Conservation (phyloP, 768 basidiomycete species). For the Vishniacozyma victoriae region DNA sequence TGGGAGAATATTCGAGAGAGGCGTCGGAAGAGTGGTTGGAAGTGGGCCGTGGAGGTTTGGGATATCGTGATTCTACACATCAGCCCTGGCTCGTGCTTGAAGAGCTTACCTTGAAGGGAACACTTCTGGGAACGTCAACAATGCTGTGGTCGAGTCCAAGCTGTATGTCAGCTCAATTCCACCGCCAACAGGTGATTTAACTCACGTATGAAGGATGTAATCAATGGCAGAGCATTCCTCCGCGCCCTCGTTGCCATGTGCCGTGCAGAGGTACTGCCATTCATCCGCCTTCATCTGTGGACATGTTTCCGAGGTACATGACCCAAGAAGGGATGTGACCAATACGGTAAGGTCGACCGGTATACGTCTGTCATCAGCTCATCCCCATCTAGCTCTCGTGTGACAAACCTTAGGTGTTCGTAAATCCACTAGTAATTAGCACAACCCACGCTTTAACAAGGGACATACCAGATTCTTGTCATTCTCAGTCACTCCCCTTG, state of each 20-base stretch:
- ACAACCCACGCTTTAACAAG: too few species aligned
- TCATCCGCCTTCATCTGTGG: slow-evolving; percentile 99
- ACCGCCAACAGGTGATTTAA: neutral
- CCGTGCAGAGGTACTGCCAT: slow-evolving; percentile 94
- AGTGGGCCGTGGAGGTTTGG: slow-evolving; percentile 73
- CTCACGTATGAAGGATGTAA: slow-evolving; percentile 55
- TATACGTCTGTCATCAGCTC: slow-evolving; percentile 39
- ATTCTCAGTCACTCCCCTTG: slow-evolving; percentile 31
- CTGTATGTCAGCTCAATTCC: slow-evolving; percentile 57
- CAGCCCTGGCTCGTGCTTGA: neutral
- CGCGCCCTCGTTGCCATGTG: slow-evolving; percentile 55
- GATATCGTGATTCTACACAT: slow-evolving; percentile 68
- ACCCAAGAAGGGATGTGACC: slow-evolving; percentile 31
- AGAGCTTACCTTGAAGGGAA: slow-evolving; percentile 79
- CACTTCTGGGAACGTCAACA: slow-evolving; percentile 80
- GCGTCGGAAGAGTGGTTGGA: slow-evolving; percentile 79
- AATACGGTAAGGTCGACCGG: slow-evolving; percentile 46
- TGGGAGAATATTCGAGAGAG: slow-evolving; percentile 94
- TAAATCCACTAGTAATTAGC: slow-evolving; percentile 50
- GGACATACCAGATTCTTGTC: slow-evolving; percentile 52
- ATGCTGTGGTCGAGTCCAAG: slow-evolving; percentile 83
- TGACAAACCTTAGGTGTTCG: slow-evolving; percentile 47
- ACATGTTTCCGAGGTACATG: slow-evolving; percentile 74
- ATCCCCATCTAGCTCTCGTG: neutral
- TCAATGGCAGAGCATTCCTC: slow-evolving; percentile 94